phyloP scores from a whole-genome alignment of 441 rosid species.

The Corymbia calophylla region DNA sequence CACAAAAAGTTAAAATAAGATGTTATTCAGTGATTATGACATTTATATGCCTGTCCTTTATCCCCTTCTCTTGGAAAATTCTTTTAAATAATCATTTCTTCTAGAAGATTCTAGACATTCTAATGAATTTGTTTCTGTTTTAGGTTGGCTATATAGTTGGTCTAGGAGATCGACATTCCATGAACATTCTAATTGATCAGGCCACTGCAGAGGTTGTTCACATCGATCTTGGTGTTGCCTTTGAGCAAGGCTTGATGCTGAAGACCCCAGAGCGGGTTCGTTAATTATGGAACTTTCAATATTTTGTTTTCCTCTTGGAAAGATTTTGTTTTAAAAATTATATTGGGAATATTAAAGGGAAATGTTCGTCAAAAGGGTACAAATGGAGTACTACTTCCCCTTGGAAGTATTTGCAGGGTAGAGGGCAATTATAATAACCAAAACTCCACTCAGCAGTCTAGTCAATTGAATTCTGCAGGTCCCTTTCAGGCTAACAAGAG shows the following conservation, averaged over 20 bases:
- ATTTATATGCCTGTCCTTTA: background rate
- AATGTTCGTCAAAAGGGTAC: background rate
- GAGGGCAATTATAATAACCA: background rate
- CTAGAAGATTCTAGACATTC: background rate
- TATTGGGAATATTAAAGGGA: background rate
- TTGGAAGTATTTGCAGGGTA: background rate
- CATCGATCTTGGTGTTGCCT: constrained; percentile 99
- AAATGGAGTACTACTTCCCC: background rate
- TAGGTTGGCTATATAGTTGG: constrained; percentile 99
- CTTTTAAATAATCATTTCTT: background rate
- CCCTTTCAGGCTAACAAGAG: constrained; percentile 96
- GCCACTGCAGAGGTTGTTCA: constrained; percentile 98
- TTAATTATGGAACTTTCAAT: background rate
- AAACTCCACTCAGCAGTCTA: constrained; percentile 1
- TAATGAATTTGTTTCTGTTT: constrained; percentile 7
- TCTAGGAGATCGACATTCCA: constrained; percentile 95
- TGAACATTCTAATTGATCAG: constrained; percentile 94
- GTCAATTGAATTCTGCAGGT: constrained; percentile 39
- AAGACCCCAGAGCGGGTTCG: constrained; percentile 94
- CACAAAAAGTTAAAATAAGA: background rate
- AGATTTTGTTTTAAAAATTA: background rate
- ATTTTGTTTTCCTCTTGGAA: background rate
- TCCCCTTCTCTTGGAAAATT: background rate
- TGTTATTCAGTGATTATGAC: background rate
- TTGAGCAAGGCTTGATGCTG: constrained; percentile 98